phyloP scores from a whole-genome alignment of 208 protist species.

The Leishmania aethiopica region DNA sequence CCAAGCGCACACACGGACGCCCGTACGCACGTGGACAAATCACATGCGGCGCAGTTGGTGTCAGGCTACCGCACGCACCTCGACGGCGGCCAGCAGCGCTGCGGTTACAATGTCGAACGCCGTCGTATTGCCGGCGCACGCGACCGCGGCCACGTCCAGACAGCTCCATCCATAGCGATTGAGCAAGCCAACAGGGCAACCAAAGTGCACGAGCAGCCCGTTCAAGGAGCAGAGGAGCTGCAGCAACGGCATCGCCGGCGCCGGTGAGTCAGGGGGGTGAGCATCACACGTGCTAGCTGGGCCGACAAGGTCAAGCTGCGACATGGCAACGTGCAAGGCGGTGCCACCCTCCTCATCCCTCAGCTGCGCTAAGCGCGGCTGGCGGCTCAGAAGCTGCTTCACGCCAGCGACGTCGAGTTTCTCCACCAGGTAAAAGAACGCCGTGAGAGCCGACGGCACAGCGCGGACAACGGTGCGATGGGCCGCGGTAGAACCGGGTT shows the following conservation, averaged over 20 bases:
- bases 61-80: slow-evolving; percentile 19
- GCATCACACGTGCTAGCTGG: neutral
- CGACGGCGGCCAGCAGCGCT: slow-evolving; percentile 43
- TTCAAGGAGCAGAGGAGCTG: slow-evolving; percentile 46
- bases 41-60: neutral
- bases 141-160: slow-evolving; percentile 57
- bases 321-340: slow-evolving; percentile 53
- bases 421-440: slow-evolving; percentile 66
- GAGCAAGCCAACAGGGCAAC: slow-evolving; percentile 33
- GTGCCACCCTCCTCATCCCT: slow-evolving; percentile 67
- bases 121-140: slow-evolving; percentile 21
- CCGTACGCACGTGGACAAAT: neutral
- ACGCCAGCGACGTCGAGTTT: slow-evolving; percentile 61
- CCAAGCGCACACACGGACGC: neutral
- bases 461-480: neutral
- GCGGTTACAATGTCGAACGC: slow-evolving; percentile 55
- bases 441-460: slow-evolving; percentile 47
- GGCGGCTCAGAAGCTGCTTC: slow-evolving; percentile 35
- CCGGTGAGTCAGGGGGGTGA: neutral
- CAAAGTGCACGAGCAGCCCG: slow-evolving; percentile 53
- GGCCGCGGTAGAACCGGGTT: neutral
- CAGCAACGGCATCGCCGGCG: slow-evolving; percentile 25
- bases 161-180: slow-evolving; percentile 52
- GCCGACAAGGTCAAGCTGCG: slow-evolving; percentile 18
- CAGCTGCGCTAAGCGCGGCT: slow-evolving; percentile 29